Evolutionary conservation across 305 asterid genomes (phyloP), one percentile per base, ranked within the genome.

Genomic region (Rubia occidens): DNA sequence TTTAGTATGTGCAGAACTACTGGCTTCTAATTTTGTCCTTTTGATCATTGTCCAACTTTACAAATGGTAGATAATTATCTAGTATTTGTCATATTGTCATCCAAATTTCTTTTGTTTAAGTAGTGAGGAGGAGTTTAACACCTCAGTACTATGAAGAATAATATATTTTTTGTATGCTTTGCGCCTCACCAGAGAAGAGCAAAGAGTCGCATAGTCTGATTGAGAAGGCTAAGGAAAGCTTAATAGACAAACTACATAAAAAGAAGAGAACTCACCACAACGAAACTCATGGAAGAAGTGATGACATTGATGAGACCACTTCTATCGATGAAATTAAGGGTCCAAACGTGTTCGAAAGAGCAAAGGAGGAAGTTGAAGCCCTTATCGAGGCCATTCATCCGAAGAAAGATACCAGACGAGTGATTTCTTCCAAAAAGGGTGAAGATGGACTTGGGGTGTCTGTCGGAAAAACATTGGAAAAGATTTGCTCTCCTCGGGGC

Each of bases 351-450:
- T 86, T 89, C 65, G 91, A 84, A 75, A 76, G 91, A 74, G 96
- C 96, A n/a, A 86, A 89, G 82, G 96, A 89, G 78, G 96, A 89
- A 72, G 73, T 86, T 13, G 93, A 86, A 67, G 93, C 93, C 62
- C 76, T 86, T 60, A 21, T 88, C 24, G 81, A 76, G 17, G 21
- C 88, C 43, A 68, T 85, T 69, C 87, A 80, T 72, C 84, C 85
- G 8, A 84, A 81, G 77, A 84, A 82, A 77, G 85, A 78, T 69
- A 72, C 85, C 32, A 47, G 29, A 8, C 62, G n/a, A 37, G 70
- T n/a, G 47, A 67, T 40, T 67, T 64, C 76, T 40, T 55, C 81
- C 8, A 40, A 70, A n/a, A 85, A 77, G 77, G 75, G 71, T 45
- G 71, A 71, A 75, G 78, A 77, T 47, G 79, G 81, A 37, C 78